A percentile compares a stretch with the other conserved stretches of the same genome.
Conservation (phyloP, 768 basidiomycete genomes). For the Boletellus ananiceps region DNA sequence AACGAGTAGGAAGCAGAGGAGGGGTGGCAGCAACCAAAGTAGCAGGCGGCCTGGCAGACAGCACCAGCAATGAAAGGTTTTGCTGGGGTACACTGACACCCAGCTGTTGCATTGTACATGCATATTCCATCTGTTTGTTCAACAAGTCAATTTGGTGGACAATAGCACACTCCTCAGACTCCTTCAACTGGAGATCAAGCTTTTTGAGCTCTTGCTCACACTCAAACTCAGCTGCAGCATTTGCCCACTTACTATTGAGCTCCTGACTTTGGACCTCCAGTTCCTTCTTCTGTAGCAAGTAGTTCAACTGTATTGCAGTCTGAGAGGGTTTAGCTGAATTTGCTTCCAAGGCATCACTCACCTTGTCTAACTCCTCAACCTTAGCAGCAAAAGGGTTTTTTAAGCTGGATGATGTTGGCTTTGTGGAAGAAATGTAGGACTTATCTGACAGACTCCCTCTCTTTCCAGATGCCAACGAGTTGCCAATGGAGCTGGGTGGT, state of each 20-base stretch:
- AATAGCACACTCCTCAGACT: not conserved
- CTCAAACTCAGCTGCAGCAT: not conserved
- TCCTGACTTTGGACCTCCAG: not conserved
- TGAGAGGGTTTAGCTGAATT: not conserved
- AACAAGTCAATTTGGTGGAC: not conserved
- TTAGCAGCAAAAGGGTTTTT: not conserved
- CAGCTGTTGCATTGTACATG: not conserved
- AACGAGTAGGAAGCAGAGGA: too few species aligned
- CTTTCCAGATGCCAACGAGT: too few species aligned
- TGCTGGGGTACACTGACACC: too few species aligned
- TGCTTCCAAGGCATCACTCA: not conserved
- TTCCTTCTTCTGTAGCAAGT: not conserved
- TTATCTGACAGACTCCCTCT: too few species aligned
- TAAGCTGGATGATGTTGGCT: too few species aligned
- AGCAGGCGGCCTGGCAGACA: too few species aligned
- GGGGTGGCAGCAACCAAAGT: too few species aligned
- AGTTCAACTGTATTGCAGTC: not conserved
- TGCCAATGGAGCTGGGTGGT: too few species aligned
- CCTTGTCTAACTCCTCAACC: constrained; percentile 1
- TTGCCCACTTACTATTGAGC: not conserved
- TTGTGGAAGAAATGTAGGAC: not conserved
- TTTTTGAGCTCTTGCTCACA: not conserved
- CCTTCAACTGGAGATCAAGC: not conserved
- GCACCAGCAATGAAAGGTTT: too few species aligned
- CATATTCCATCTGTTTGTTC: not conserved